A percentile compares a stretch with the other conserved stretches of the same genome.
Conservation (phyloP, 2,329 filamentous ascomycete species). For the Didymella segeticola region DNA sequence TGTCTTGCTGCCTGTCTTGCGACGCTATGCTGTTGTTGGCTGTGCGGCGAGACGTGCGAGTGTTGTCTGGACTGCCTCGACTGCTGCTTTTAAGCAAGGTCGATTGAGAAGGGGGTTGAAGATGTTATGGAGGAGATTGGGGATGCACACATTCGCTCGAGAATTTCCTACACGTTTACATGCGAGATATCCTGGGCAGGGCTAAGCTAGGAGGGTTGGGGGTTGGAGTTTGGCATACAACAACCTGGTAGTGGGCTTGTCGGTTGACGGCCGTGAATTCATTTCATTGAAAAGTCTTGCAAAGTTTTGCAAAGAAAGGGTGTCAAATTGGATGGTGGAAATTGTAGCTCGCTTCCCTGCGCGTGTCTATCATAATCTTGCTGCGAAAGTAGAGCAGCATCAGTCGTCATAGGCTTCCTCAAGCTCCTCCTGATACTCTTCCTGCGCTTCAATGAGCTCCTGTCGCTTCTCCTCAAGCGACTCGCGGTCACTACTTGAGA, state of each 20-base stretch:
- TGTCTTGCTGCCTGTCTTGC: conserved; percentile 44
- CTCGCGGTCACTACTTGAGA: conserved; percentile 49
- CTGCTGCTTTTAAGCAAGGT: conserved; percentile 34
- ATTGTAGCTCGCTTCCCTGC: conserved; percentile 9
- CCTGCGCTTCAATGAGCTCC: conserved; percentile 60
- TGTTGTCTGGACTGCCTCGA: conserved; percentile 44
- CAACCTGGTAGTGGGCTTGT: conserved; percentile 1
- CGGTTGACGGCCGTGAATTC: conserved; percentile 4
- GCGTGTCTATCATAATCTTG: conserved; percentile 15
- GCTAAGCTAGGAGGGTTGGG: not conserved
- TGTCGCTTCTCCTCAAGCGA: conserved; percentile 60
- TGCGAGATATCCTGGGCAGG: conserved; percentile 5
- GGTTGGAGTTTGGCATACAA: not conserved
- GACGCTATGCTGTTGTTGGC: conserved; percentile 47
- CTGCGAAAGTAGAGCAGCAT: not conserved
- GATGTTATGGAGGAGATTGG: no score
- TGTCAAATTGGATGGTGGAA: conserved; percentile 10
- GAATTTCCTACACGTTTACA: conserved; percentile 8
- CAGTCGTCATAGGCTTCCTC: conserved; percentile 39
- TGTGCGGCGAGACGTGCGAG: conserved; percentile 47
- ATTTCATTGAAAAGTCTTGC: conserved; percentile 13
- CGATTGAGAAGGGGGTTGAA: not conserved
- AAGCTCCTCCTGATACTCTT: conserved; percentile 59
- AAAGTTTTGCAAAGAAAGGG: no score
- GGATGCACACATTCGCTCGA: not conserved